Conservation (phyloP, 352 stramenopile species). For the Albugo candida region DNA sequence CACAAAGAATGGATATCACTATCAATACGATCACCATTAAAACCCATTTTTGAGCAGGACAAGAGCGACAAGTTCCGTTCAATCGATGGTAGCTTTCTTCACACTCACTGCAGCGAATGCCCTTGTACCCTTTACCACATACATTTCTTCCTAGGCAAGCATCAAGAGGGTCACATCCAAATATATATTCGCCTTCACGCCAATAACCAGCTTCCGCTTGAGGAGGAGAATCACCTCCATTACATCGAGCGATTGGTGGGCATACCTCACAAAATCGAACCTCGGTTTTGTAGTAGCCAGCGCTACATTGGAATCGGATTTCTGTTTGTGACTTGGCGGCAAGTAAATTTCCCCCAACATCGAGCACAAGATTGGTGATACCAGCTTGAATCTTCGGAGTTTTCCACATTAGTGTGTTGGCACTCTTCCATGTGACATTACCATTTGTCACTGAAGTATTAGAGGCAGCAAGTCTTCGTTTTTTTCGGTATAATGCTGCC, state of each 20-base stretch:
- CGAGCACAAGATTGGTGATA: constrained; percentile 26
- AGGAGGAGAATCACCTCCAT: constrained; percentile 23
- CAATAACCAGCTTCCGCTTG: constrained; percentile 29
- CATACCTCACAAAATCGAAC: constrained; percentile 28
- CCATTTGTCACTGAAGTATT: constrained; percentile 4
- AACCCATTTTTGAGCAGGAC: constrained; percentile 32
- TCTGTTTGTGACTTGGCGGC: constrained; percentile 31
- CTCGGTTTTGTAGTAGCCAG: constrained; percentile 26
- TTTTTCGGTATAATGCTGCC: no score
- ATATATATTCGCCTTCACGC: constrained; percentile 27
- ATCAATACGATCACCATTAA: constrained; percentile 27
- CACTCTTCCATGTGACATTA: constrained; percentile 26
- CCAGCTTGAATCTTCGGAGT: constrained; percentile 37
- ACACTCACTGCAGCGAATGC: constrained; percentile 27
- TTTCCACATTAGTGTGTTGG: constrained; percentile 25
- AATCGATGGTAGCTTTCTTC: constrained; percentile 30
- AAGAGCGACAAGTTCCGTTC: constrained; percentile 35
- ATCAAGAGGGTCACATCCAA: constrained; percentile 31
- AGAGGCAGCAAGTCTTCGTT: no score
- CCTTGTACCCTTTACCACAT: constrained; percentile 22
- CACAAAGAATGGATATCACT: constrained; percentile 18
- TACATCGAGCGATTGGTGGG: constrained; percentile 24
- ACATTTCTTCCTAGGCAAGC: constrained; percentile 32
- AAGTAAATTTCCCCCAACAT: constrained; percentile 37
- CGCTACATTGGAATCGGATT: constrained; percentile 40